These are phyloP conservation scores for Yamadazyma buinensis DNA, from an alignment of 1,139 yeast genomes.

Conservation along the genomic window DNA sequence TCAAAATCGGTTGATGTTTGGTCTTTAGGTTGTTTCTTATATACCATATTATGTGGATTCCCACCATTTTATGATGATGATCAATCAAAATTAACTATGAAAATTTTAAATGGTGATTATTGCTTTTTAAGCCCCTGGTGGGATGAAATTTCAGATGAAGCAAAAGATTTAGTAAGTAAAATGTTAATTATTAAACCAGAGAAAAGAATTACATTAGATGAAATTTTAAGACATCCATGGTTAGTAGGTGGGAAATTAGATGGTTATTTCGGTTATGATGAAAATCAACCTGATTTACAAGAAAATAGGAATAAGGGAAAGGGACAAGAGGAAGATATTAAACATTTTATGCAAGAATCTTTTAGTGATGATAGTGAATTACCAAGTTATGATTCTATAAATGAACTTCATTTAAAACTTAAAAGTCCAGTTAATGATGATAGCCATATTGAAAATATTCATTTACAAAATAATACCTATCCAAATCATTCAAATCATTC, in stretches of 20 bases:
- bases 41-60: constrained; percentile 88
- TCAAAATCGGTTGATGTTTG: constrained; percentile 93
- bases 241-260: constrained; percentile 16
- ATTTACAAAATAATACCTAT: neutral
- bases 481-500: too few relatives aligned
- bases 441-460: constrained; percentile 7
- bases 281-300: constrained; percentile 7
- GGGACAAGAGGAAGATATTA: constrained; percentile 3
- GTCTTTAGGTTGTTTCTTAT: constrained; percentile 92
- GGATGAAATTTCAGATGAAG: constrained; percentile 84
- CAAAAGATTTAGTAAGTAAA: constrained; percentile 59
- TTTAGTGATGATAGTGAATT: neutral
- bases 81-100: constrained; percentile 73
- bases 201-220: constrained; percentile 58
- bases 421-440: constrained; percentile 4
- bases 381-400: neutral
- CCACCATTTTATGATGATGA: constrained; percentile 95
- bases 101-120: constrained; percentile 80
- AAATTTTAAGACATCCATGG: constrained; percentile 59
- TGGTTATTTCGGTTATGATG: constrained; percentile 16
- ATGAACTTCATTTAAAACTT: constrained; percentile 3
- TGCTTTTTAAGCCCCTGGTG: constrained; percentile 92
- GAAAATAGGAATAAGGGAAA: constrained; percentile 8
- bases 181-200: constrained; percentile 61
- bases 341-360: constrained; percentile 1